Evolutionary conservation across 257 asterid genomes (phyloP), one percentile per base, ranked within the genome.

Genomic region (Parsonsia alboflavescens): DNA sequence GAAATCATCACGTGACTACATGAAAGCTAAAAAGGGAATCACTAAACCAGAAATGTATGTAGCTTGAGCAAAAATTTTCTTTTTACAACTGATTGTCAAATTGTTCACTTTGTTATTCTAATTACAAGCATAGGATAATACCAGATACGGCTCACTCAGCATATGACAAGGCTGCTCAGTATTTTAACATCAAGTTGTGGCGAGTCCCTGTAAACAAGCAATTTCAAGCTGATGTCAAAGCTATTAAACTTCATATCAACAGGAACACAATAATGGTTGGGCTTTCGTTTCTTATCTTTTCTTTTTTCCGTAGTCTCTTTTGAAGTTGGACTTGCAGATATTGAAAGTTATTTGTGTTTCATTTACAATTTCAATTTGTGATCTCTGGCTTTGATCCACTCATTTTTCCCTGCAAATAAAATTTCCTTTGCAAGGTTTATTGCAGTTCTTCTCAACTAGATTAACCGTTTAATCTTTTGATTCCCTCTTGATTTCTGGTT

Each of bases 91-190:
- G 13, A 44, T 36, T 26, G 19, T 69, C 26, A 21, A 64, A 70
- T 57, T 28, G 77, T 54, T 78, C 75, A 62, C 45, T 64, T 46
- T 52, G 71, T 84, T 73, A 78, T 85, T 70, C 36, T 79, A 7
- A 78, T 82, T 69, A 70, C 72, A 80, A 78, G 73, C 73, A 75
- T 82, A 95, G 99, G 99, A 87, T 92, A 77, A 95, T 95, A 82
- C 97, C 99, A 68, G 91, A 85, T 73, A 92, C 99, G 74, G 99
- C 99, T 68, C 99, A 95, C 86, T 95, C 99, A 70, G 99, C 97
- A 24, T 95, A 92, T 57, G 99, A 95, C 89, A 95, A 95, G 84
- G 99, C 99, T 83, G 96, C 97, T 46, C 96, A 90, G 72, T 95
- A 95, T 84, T 95, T 95, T 80, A 92, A 89, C 76, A 92, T 95